A percentile compares a stretch with the other conserved stretches of the same genome.
These are phyloP conservation scores for Penicillium tannophilum DNA, from an alignment of 495 filamentous ascomycete species.

Conservation along the genomic window DNA sequence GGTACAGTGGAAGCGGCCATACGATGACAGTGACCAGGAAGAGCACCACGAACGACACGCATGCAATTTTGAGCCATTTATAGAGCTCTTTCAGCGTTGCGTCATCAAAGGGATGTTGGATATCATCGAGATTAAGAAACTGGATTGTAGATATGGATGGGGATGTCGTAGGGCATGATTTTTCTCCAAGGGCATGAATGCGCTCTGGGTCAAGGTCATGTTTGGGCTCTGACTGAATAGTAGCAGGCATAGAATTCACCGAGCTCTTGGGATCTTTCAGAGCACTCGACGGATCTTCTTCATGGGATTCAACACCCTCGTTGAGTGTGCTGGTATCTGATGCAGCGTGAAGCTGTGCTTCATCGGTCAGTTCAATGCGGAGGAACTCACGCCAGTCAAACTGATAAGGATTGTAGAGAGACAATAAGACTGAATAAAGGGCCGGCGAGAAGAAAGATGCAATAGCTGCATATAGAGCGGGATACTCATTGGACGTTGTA, in stretches of 20 bases:
- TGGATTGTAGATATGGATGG: not conserved
- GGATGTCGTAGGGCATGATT: not conserved
- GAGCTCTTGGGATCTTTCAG: not conserved
- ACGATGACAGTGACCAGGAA: constrained; percentile 42
- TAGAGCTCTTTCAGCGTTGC: constrained; percentile 34
- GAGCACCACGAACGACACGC: constrained; percentile 40
- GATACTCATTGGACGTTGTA: constrained; percentile 35
- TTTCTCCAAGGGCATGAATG: constrained; percentile 3
- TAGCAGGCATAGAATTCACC: not conserved
- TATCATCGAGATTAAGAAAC: constrained; percentile 25
- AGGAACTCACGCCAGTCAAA: constrained; percentile 55
- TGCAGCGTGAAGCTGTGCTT: constrained; percentile 22
- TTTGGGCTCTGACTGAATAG: not conserved
- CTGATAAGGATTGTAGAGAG: constrained; percentile 43
- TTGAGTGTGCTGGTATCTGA: constrained; percentile 20
- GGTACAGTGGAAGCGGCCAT: constrained; percentile 49
- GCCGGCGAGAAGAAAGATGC: constrained; percentile 40
- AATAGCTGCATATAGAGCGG: constrained; percentile 38
- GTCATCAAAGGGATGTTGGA: constrained; percentile 39
- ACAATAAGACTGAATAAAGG: constrained; percentile 45
- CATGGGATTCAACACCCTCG: constrained; percentile 2
- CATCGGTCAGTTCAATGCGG: constrained; percentile 40
- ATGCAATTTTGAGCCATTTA: constrained; percentile 42
- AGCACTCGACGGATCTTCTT: not conserved
- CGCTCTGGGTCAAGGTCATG: constrained; percentile 17